Conservation (phyloP, 371 early-diverging fungal species). For the Coemansia sp. region DNA sequence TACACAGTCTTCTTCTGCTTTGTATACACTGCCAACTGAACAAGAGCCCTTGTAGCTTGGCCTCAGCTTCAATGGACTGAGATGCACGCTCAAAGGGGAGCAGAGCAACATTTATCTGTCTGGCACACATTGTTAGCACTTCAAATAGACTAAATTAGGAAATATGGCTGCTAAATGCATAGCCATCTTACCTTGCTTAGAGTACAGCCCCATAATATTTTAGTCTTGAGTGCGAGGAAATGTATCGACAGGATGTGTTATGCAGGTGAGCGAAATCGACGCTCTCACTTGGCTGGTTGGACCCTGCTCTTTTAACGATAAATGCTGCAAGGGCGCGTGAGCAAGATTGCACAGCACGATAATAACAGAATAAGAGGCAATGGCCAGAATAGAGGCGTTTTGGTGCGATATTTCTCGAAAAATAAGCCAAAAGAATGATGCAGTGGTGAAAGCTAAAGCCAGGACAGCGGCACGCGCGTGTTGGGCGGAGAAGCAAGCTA, state of each 20-base stretch:
- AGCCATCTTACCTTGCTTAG: conserved; percentile 43
- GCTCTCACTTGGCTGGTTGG: not conserved
- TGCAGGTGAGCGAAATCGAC: conserved; percentile 1
- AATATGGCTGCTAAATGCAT: not conserved
- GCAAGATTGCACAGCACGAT: not conserved
- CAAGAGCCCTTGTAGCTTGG: not conserved
- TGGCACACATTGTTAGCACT: not conserved
- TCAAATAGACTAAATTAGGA: not conserved
- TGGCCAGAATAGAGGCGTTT: not conserved
- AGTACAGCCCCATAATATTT: conserved; percentile 38
- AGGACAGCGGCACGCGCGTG: not conserved
- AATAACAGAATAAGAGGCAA: not conserved
- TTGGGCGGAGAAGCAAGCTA: not conserved
- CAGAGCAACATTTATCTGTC: not conserved
- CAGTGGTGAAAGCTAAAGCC: not conserved
- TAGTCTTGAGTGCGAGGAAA: not conserved
- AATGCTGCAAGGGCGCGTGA: conserved; percentile 9
- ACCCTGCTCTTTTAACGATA: not conserved
- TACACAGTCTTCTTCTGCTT: not conserved
- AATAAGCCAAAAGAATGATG: not conserved
- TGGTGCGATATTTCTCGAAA: not conserved
- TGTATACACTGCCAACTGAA: not conserved
- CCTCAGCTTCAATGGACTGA: not conserved
- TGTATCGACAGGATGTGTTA: not conserved
- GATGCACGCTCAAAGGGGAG: not conserved